phyloP scores from a whole-genome alignment of 352 stramenopile genomes.

The Globisporangium takayamanum region DNA sequence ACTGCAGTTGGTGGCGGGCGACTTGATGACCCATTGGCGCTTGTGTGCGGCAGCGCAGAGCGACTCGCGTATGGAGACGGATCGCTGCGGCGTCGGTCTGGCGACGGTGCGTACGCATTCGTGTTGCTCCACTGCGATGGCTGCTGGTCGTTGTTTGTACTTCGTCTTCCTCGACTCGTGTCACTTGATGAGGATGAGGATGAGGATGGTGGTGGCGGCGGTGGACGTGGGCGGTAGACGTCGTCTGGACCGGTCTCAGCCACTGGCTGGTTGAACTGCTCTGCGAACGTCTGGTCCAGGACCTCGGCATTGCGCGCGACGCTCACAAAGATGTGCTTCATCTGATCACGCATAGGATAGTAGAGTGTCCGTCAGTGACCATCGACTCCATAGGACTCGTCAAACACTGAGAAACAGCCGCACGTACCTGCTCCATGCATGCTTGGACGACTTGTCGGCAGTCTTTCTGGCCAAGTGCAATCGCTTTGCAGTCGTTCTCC shows the following conservation, averaged over 20 bases:
- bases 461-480: slow-evolving; percentile 74
- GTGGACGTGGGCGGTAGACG: slow-evolving; percentile 4
- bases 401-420: neutral
- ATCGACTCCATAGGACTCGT: slow-evolving; percentile 22
- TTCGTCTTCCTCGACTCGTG: neutral
- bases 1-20: neutral
- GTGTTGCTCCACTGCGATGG: neutral
- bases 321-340: slow-evolving; percentile 68
- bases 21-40: neutral
- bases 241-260: slow-evolving; percentile 29
- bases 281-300: slow-evolving; percentile 87
- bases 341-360: slow-evolving; percentile 25
- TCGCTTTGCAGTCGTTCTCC: slow-evolving; percentile 90
- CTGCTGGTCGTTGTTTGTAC: slow-evolving; percentile 3
- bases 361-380: neutral
- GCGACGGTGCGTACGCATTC: neutral
- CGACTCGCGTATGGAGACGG: neutral
- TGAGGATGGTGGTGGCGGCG: neutral
- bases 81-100: neutral
- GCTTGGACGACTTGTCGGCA: slow-evolving; percentile 62
- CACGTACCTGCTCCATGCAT: slow-evolving; percentile 87
- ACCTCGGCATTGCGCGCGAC: slow-evolving; percentile 77
- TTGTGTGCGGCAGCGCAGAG: neutral
- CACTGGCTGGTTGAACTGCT: slow-evolving; percentile 69
- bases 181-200: neutral